These are phyloP conservation scores for Hordeum marinum DNA, from an alignment of 176 grass and related monocot genomes.

Conservation along the genomic window DNA sequence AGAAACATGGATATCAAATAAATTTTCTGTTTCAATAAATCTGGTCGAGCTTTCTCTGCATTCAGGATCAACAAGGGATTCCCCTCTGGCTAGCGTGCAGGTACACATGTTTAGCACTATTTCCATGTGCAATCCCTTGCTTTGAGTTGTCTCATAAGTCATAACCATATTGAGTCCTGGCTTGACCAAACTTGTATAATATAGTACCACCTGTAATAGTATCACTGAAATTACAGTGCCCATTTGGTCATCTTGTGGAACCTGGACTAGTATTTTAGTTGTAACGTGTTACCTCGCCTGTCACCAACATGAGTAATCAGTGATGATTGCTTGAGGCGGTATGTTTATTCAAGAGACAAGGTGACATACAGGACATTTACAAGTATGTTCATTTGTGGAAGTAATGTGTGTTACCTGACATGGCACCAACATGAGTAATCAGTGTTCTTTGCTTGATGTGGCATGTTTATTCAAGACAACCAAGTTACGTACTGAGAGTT, in stretches of 20 bases:
- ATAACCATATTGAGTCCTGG: conserved; percentile 6
- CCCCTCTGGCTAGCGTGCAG: conserved; percentile 78
- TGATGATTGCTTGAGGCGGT: neutral
- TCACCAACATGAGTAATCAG: neutral
- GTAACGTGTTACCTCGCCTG: neutral
- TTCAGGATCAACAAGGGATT: conserved; percentile 80
- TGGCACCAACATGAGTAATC: neutral
- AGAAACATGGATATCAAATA: conserved; percentile 77
- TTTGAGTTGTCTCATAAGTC: neutral
- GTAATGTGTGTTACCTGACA: conserved; percentile 1
- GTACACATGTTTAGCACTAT: conserved; percentile 33
- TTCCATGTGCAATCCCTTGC: conserved; percentile 1
- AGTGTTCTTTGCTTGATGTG: neutral
- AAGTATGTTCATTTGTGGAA: neutral
- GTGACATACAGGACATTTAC: neutral
- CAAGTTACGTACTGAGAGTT: neutral
- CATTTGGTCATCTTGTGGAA: neutral
- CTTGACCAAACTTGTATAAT: neutral
- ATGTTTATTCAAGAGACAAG: neutral
- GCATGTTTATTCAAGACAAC: neutral
- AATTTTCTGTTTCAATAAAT: conserved; percentile 64
- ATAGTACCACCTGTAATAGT: neutral
- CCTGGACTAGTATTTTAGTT: neutral
- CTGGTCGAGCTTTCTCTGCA: conserved; percentile 90
- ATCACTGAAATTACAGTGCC: neutral